Percentiles rank a stretch among this genome's conserved stretches.
Evolutionary conservation across 164 flowering plant genomes (phyloP).

Genomic region (Dillenia suffruticosa): DNA sequence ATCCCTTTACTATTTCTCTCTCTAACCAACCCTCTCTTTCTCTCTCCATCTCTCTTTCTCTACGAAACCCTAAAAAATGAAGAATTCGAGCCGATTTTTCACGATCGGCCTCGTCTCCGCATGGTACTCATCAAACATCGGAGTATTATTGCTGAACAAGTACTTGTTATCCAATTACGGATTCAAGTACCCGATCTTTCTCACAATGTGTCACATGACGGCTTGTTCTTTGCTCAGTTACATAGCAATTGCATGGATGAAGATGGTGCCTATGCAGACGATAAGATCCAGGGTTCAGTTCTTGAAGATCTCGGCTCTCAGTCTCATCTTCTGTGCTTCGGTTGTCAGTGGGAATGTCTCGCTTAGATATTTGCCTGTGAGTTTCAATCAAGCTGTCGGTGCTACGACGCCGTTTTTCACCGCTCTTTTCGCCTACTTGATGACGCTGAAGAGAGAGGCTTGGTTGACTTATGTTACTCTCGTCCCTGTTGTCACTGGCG

Average conservation of each 20-base stretch:
- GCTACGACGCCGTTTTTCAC: conserved; percentile 78
- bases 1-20: too few species aligned
- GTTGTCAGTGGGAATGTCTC: conserved; percentile 67
- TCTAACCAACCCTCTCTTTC: too few species aligned
- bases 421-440: conserved; percentile 61
- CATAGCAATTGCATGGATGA: conserved; percentile 65
- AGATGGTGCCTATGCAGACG: conserved; percentile 67
- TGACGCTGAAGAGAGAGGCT: conserved; percentile 61
- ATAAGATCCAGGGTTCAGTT: conserved; percentile 60
- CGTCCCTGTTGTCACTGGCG: conserved; percentile 68
- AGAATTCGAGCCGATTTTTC: conserved; percentile 38
- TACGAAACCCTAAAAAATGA: conserved; percentile 13
- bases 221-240: conserved; percentile 64
- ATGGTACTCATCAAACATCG: conserved; percentile 70
- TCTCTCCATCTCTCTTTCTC: too few species aligned
- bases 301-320: conserved; percentile 56
- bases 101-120: conserved; percentile 60
- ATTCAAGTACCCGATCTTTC: conserved; percentile 71
- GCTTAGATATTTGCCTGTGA: conserved; percentile 52
- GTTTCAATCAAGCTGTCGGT: conserved; percentile 66
- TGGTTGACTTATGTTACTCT: conserved; percentile 59
- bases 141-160: conserved; percentile 63
- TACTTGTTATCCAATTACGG: conserved; percentile 69
- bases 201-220: conserved; percentile 78
- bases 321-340: conserved; percentile 59